Conservation (phyloP, 1,139 yeast genomes). For the Yamadazyma dendronema region DNA sequence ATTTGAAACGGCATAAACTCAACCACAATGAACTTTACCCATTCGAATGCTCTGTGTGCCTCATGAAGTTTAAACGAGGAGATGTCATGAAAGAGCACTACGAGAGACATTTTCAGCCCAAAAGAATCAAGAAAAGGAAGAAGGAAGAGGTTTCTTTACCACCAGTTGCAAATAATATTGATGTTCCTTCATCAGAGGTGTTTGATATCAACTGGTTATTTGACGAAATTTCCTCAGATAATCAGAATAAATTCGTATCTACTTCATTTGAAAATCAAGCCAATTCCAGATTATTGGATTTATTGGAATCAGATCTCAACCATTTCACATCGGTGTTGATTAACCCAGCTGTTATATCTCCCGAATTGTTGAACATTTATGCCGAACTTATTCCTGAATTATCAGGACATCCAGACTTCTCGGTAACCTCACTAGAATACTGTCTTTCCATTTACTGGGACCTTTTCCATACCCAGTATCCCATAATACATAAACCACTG, state of each 20-base stretch:
- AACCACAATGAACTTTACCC: conserved; percentile 3
- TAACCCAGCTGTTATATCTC: conserved; percentile 1
- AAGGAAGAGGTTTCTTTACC: background rate
- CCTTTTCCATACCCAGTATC: conserved; percentile 52
- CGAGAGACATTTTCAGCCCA: conserved; percentile 4
- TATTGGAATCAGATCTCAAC: conserved; percentile 3
- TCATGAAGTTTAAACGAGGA: conserved; percentile 4
- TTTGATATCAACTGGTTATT: conserved; percentile 3
- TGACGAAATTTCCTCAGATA: conserved; percentile 2
- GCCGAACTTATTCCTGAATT: conserved; percentile 1
- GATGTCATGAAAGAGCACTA: conserved; percentile 5
- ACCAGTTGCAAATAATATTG: background rate
- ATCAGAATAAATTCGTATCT: background rate
- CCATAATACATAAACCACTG: conserved; percentile 55
- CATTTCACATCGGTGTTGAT: conserved; percentile 2
- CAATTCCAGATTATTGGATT: conserved; percentile 4
- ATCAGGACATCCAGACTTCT: conserved; percentile 3
- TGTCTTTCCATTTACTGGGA: conserved; percentile 31
- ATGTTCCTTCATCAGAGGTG: background rate
- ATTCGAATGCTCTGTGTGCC: conserved; percentile 2
- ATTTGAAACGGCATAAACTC: conserved; percentile 5
- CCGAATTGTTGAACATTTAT: conserved; percentile 2
- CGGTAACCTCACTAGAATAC: conserved; percentile 1
- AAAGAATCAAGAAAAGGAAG: conserved; percentile 3
- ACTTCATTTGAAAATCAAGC: conserved; percentile 5